Conservation (phyloP, 2,329 filamentous ascomycete species). For the Colletotrichum melonis region DNA sequence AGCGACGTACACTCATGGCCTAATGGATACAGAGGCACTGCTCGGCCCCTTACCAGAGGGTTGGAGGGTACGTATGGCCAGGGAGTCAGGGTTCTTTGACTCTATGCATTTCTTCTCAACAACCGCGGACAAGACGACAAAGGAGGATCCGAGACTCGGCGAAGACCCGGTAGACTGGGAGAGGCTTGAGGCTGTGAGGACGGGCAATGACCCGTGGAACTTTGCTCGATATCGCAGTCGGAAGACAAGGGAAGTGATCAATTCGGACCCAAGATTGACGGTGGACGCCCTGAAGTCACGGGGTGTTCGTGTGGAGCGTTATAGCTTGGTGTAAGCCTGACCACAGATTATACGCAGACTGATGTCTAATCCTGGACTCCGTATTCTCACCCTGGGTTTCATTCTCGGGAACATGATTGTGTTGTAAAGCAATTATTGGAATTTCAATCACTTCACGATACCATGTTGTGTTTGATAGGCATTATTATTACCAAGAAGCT, state of each 20-base stretch:
- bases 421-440: too few relatives aligned
- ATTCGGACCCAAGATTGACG: not conserved
- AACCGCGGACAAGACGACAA: not conserved
- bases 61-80: not conserved
- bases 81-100: not conserved
- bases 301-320: not conserved
- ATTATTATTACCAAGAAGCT: too few relatives aligned
- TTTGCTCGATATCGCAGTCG: not conserved
- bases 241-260: not conserved
- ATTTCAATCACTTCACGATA: too few relatives aligned
- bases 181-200: not conserved
- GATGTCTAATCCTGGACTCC: too few relatives aligned
- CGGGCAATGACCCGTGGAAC: not conserved
- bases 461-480: too few relatives aligned
- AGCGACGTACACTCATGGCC: conserved; percentile 14
- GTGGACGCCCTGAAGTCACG: not conserved
- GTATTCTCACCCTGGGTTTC: too few relatives aligned
- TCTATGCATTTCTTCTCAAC: conserved; percentile 2
- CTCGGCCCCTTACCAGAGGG: conserved; percentile 11
- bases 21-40: conserved; percentile 18
- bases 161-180: not conserved
- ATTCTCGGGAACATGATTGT: too few relatives aligned
- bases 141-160: not conserved
- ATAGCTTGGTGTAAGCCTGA: not conserved
- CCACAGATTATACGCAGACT: not conserved